phyloP scores from a whole-genome alignment of 305 asterid genomes.

The Andrographis paniculata region DNA sequence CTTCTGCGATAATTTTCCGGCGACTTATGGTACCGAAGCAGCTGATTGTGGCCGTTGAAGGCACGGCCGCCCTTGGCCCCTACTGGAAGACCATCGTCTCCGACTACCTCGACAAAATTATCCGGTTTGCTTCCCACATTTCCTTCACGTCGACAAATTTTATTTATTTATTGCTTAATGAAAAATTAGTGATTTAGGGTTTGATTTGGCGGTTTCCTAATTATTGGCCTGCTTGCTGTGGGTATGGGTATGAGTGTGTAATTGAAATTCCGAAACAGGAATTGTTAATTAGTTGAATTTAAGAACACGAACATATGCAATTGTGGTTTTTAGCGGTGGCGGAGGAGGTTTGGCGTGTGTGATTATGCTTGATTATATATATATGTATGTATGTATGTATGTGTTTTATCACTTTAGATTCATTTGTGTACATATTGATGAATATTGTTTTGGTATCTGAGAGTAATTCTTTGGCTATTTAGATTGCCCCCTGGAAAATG shows the following conservation, averaged over 20 bases:
- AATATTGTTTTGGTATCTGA: too few species aligned
- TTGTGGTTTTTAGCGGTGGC: too few species aligned
- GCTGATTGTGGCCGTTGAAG: constrained; percentile 86
- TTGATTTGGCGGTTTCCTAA: neutral
- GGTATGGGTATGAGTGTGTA: neutral
- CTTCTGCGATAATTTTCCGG: neutral
- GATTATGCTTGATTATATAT: too few species aligned
- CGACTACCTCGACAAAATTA: constrained; percentile 78
- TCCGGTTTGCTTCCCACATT: constrained; percentile 36
- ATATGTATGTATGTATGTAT: too few species aligned
- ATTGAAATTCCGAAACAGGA: too few species aligned
- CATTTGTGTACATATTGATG: too few species aligned
- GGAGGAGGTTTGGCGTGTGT: too few species aligned
- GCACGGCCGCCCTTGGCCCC: constrained; percentile 96
- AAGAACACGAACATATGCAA: too few species aligned
- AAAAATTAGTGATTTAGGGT: neutral
- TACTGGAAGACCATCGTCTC: constrained; percentile 69
- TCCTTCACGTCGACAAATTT: neutral
- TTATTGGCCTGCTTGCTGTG: neutral
- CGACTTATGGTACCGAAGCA: constrained; percentile 40
- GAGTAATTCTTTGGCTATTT: too few species aligned
- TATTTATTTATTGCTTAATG: neutral
- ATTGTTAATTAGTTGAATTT: too few species aligned
- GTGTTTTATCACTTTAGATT: too few species aligned
- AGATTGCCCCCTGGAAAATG: too few species aligned